Conservation (phyloP, 768 basidiomycete genomes). For the Leccinellum luteum region DNA sequence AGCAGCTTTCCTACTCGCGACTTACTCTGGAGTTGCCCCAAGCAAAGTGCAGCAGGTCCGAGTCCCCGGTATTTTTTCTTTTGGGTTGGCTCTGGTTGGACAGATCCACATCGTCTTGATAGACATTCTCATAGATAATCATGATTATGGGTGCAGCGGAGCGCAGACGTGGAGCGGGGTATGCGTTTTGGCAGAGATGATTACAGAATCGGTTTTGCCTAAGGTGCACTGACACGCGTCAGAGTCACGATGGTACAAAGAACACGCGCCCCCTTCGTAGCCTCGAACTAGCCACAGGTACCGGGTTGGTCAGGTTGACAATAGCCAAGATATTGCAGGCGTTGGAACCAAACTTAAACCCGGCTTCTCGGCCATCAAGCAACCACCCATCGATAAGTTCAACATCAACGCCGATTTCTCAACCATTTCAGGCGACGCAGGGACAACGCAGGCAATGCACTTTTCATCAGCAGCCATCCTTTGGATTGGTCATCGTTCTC, state of each 20-base stretch:
- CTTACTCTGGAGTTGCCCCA: constrained; percentile 61
- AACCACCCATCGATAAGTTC: constrained; percentile 47
- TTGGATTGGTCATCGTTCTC: constrained; percentile 41
- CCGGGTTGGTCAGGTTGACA: constrained; percentile 48
- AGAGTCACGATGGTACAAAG: too few relatives aligned
- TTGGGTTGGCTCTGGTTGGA: constrained; percentile 26
- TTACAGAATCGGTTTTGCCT: constrained; percentile 56
- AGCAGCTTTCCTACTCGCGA: constrained; percentile 63
- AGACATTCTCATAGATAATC: constrained; percentile 67
- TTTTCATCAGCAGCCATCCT: constrained; percentile 24
- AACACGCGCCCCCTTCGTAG: constrained; percentile 30
- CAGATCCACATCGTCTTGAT: constrained; percentile 46
- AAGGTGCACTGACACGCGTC: background rate
- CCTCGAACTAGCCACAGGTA: constrained; percentile 58
- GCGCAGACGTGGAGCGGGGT: constrained; percentile 90
- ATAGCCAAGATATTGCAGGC: too few relatives aligned
- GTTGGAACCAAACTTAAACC: too few relatives aligned
- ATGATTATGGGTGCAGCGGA: constrained; percentile 69
- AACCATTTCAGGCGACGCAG: too few relatives aligned
- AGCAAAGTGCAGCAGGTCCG: constrained; percentile 53
- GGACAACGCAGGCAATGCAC: background rate
- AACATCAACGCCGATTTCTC: constrained; percentile 42
- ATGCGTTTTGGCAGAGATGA: constrained; percentile 74
- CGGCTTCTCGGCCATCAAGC: too few relatives aligned
- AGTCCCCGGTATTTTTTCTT: too few relatives aligned